Percentiles rank a stretch among this genome's conserved stretches.
These are phyloP conservation scores for Amanita inopinata DNA, from an alignment of 768 basidiomycete species.

Conservation along the genomic window DNA sequence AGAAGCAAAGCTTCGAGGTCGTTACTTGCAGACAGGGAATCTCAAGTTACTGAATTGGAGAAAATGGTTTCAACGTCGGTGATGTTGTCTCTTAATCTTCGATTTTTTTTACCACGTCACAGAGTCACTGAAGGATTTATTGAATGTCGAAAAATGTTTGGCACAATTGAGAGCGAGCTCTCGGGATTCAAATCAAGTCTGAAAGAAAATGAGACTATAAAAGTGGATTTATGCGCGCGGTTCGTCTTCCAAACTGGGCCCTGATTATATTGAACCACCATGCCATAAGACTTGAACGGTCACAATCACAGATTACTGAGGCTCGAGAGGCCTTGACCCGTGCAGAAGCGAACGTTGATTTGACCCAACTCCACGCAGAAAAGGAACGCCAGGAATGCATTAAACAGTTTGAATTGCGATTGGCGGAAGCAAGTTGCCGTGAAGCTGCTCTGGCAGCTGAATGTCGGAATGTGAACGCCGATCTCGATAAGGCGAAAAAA, in stretches of 20 bases:
- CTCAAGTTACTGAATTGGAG: neutral
- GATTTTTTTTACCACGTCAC: neutral
- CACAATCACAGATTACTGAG: neutral
- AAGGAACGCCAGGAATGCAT: neutral
- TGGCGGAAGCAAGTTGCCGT: neutral
- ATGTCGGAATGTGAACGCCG: neutral
- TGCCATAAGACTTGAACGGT: neutral
- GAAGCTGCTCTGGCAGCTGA: neutral
- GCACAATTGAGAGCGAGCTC: neutral
- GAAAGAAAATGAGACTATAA: neutral
- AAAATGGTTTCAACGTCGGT: neutral
- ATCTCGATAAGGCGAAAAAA: conserved; percentile 1
- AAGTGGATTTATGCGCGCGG: neutral
- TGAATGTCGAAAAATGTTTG: neutral
- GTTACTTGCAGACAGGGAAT: neutral
- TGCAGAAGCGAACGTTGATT: neutral
- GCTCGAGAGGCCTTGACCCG: neutral
- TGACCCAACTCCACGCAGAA: neutral
- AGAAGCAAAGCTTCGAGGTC: neutral
- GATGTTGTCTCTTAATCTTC: neutral
- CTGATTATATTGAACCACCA: neutral
- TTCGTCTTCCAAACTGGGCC: neutral
- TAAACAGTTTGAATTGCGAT: neutral
- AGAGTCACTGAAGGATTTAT: neutral
- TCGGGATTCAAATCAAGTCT: neutral